A percentile compares a stretch with the other conserved stretches of the same genome.
Conservation (phyloP, 768 basidiomycete genomes). For the Tylopilus rubrobrunneus region DNA sequence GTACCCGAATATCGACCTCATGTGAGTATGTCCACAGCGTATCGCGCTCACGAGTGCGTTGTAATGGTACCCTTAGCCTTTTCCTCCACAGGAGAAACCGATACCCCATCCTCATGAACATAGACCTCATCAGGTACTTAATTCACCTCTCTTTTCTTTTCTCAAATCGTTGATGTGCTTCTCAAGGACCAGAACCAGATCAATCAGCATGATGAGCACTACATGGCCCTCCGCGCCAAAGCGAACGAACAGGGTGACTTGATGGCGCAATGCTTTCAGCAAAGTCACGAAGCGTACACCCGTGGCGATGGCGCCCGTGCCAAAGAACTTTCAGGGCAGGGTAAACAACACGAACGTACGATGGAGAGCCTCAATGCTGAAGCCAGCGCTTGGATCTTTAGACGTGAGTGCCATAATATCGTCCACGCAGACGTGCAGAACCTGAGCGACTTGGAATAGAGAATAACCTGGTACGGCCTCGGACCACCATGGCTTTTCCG, state of each 20-base stretch:
- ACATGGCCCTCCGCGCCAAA: slow-evolving; percentile 62
- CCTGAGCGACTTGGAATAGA: slow-evolving; percentile 36
- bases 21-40: slow-evolving; percentile 10
- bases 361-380: slow-evolving; percentile 79
- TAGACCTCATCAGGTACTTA: slow-evolving; percentile 15
- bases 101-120: slow-evolving; percentile 14
- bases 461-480: slow-evolving; percentile 61
- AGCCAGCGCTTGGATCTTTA: slow-evolving; percentile 86
- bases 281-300: slow-evolving; percentile 73
- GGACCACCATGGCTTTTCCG: neutral
- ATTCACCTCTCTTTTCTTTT: neutral
- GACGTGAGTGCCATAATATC: slow-evolving; percentile 37
- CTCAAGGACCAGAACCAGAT: slow-evolving; percentile 51
- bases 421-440: neutral
- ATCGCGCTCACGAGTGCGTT: neutral
- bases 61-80: neutral
- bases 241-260: slow-evolving; percentile 77
- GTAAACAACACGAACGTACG: slow-evolving; percentile 70
- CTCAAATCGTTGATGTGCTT: neutral
- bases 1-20: slow-evolving; percentile 4
- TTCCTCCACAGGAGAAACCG: slow-evolving; percentile 19
- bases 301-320: slow-evolving; percentile 72
- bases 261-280: slow-evolving; percentile 68
- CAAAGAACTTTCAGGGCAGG: slow-evolving; percentile 77
- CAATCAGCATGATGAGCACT: slow-evolving; percentile 70